phyloP scores from a whole-genome alignment of 768 basidiomycete species.

The Hygrocybe coccinea region DNA sequence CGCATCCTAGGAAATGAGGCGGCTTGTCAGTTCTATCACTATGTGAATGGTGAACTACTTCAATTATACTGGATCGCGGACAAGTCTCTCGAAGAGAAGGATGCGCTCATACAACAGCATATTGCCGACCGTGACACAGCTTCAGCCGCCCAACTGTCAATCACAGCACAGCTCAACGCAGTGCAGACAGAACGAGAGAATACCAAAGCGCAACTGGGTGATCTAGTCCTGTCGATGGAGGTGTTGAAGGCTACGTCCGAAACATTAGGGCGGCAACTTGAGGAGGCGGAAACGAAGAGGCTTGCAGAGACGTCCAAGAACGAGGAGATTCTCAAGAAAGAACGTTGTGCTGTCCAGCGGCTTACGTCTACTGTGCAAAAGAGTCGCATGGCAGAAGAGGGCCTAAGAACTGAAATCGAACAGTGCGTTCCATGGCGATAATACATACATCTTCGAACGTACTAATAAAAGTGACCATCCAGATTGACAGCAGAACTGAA shows the following conservation, averaged over 20 bases:
- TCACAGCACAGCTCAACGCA: slow-evolving; percentile 39
- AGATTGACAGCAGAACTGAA: slow-evolving; percentile 49
- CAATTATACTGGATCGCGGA: slow-evolving; percentile 26
- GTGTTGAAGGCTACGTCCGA: slow-evolving; percentile 16
- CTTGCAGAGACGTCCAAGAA: slow-evolving; percentile 31
- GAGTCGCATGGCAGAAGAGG: slow-evolving; percentile 61
- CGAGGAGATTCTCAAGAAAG: slow-evolving; percentile 39
- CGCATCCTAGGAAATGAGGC: slow-evolving; percentile 12
- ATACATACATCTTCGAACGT: background rate
- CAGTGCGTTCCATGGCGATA: slow-evolving; percentile 42
- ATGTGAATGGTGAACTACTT: slow-evolving; percentile 33
- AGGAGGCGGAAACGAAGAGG: slow-evolving; percentile 24
- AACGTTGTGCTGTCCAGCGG: slow-evolving; percentile 43
- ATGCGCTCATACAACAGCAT: slow-evolving; percentile 29
- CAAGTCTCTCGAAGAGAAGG: slow-evolving; percentile 26
- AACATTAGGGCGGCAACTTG: slow-evolving; percentile 26
- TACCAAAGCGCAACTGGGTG: background rate
- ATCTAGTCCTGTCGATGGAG: slow-evolving; percentile 12
- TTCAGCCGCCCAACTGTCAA: slow-evolving; percentile 39
- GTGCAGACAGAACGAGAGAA: slow-evolving; percentile 34
- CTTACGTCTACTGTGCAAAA: slow-evolving; percentile 49
- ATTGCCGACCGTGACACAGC: slow-evolving; percentile 38
- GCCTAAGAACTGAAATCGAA: slow-evolving; percentile 62
- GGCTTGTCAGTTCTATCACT: slow-evolving; percentile 33
- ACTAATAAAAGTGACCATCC: background rate